These are phyloP conservation scores for Ziziphus jujuba DNA, from an alignment of 306 rosid genomes.

Conservation along the genomic window DNA sequence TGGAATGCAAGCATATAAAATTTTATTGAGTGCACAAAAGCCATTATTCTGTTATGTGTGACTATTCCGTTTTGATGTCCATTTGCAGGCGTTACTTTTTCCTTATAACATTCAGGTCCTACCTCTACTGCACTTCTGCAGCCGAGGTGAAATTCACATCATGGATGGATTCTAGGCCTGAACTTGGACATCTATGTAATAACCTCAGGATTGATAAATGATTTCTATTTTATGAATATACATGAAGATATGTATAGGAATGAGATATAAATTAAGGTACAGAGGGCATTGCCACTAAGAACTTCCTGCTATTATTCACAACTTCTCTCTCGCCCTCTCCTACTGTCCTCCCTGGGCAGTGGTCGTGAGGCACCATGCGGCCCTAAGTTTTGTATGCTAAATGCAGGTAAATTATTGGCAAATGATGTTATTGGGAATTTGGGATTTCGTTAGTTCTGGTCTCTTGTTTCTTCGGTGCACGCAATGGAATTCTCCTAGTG, in stretches of 20 bases:
- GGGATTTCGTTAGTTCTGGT: too few species aligned
- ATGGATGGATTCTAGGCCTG: conserved; percentile 92
- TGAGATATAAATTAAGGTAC: conserved; percentile 33
- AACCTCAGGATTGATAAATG: conserved; percentile 79
- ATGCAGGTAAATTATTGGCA: too few species aligned
- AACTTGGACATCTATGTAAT: conserved; percentile 84
- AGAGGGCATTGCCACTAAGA: conserved; percentile 11
- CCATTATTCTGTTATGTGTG: conserved; percentile 8
- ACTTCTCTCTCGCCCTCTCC: background rate
- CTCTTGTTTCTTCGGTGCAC: too few species aligned
- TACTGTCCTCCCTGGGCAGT: too few species aligned
- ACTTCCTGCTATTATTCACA: too few species aligned
- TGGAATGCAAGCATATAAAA: too few species aligned
- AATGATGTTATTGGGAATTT: too few species aligned
- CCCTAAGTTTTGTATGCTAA: too few species aligned
- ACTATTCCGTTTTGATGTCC: conserved; percentile 5
- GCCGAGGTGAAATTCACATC: conserved; percentile 42
- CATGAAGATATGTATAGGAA: background rate
- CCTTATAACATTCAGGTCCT: conserved; percentile 83
- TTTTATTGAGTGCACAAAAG: too few species aligned
- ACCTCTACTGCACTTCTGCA: conserved; percentile 65
- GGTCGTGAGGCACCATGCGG: too few species aligned
- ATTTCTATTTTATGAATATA: background rate
- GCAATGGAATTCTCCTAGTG: too few species aligned
- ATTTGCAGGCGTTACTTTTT: conserved; percentile 79